phyloP scores from a whole-genome alignment of 345 rosid species.

The Triadica sebifera region DNA sequence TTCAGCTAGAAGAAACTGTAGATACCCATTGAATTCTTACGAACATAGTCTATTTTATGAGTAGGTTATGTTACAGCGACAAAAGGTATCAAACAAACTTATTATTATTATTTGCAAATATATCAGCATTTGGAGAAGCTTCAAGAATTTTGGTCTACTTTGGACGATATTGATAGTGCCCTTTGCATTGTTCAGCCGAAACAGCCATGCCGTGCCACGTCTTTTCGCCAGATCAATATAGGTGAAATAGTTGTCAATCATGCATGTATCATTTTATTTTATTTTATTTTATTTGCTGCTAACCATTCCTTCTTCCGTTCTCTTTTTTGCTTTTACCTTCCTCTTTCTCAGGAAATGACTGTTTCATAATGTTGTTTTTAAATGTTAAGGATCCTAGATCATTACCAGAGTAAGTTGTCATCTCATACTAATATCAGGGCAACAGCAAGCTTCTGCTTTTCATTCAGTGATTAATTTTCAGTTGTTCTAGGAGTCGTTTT shows the following conservation, averaged over 20 bases:
- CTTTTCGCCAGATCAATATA: constrained; percentile 45
- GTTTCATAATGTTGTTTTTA: constrained; percentile 16
- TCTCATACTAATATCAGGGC: constrained; percentile 11
- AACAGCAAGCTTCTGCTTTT: constrained; percentile 2
- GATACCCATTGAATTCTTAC: background rate
- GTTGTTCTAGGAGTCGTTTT: constrained; percentile 57
- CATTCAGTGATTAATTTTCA: constrained; percentile 18
- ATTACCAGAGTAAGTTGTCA: constrained; percentile 30
- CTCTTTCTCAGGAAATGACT: too few relatives aligned
- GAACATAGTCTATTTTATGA: constrained; percentile 7
- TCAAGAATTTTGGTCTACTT: constrained; percentile 68
- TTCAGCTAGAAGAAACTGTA: background rate
- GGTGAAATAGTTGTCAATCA: constrained; percentile 37
- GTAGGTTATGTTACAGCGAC: background rate
- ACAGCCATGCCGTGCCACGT: constrained; percentile 44
- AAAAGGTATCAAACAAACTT: background rate
- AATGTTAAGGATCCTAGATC: constrained; percentile 47
- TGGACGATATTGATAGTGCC: constrained; percentile 72
- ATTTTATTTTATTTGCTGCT: background rate
- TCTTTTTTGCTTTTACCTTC: too few relatives aligned
- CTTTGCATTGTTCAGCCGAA: constrained; percentile 51
- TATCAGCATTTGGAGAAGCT: constrained; percentile 65
- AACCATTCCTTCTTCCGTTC: too few relatives aligned
- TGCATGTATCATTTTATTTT: background rate
- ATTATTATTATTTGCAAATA: background rate